Conservation (phyloP, 1,139 yeast genomes). For the Protomyces arabidopsidicola region DNA sequence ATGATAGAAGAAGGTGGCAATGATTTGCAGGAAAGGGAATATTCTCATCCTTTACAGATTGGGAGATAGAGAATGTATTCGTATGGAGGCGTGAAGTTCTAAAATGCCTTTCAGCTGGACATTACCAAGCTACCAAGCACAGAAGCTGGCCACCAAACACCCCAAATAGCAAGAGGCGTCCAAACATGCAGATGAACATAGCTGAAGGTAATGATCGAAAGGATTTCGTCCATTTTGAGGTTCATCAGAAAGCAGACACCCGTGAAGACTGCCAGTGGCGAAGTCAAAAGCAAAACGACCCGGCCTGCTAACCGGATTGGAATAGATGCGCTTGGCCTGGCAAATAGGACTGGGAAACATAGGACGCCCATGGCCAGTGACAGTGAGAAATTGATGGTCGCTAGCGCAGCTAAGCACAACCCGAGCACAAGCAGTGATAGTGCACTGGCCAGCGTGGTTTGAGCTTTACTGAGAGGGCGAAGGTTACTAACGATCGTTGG, state of each 20-base stretch:
- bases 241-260: conserved; percentile 2
- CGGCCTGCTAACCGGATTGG: neutral
- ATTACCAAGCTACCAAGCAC: conserved; percentile 15
- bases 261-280: conserved; percentile 8
- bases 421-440: conserved; percentile 44
- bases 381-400: conserved; percentile 79
- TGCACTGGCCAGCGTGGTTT: conserved; percentile 13
- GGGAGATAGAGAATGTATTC: too few relatives aligned
- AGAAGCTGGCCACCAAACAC: conserved; percentile 26
- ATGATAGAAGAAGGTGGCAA: too few relatives aligned
- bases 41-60: too few relatives aligned
- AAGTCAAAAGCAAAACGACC: conserved; percentile 5
- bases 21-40: too few relatives aligned
- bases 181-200: conserved; percentile 17
- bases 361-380: conserved; percentile 65
- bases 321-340: conserved; percentile 44
- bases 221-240: conserved; percentile 1
- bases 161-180: conserved; percentile 24
- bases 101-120: neutral
- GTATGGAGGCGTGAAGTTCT: too few relatives aligned
- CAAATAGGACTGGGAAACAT: conserved; percentile 66
- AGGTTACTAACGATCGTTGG: conserved; percentile 8
- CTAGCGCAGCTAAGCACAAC: conserved; percentile 63
- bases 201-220: conserved; percentile 10
- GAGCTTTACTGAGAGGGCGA: conserved; percentile 18